Evolutionary conservation across 331 rosid species (phyloP).

Genomic region (Acacia concinna): DNA sequence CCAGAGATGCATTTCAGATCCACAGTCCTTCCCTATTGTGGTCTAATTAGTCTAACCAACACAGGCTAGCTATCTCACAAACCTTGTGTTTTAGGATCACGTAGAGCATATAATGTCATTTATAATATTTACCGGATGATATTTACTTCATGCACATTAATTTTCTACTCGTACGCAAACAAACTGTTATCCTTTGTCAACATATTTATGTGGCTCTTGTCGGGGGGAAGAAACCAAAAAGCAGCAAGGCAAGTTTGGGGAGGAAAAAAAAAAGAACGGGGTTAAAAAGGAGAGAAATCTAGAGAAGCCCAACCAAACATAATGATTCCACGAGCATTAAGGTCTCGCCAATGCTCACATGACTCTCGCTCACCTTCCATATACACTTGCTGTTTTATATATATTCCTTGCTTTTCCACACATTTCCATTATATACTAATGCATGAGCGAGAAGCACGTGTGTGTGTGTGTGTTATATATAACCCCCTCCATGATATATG

Average conservation of each 20-base stretch:
- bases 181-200: neutral
- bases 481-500: too few species aligned
- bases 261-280: neutral
- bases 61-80: too few species aligned
- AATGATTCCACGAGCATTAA: constrained; percentile 11
- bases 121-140: neutral
- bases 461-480: too few species aligned
- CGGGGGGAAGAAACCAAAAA: neutral
- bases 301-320: constrained; percentile 22
- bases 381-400: neutral
- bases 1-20: neutral
- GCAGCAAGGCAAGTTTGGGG: neutral
- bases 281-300: neutral
- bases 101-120: neutral
- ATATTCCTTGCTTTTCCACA: neutral
- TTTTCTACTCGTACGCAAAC: neutral
- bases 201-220: neutral
- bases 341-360: constrained; percentile 18
- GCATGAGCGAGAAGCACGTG: neutral
- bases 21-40: neutral
- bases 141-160: neutral
- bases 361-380: neutral
- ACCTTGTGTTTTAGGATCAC: neutral
- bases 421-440: neutral
- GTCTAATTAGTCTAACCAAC: too few species aligned